These are phyloP conservation scores for Myochromella boudieri DNA, from an alignment of 768 basidiomycete genomes.

Conservation along the genomic window DNA sequence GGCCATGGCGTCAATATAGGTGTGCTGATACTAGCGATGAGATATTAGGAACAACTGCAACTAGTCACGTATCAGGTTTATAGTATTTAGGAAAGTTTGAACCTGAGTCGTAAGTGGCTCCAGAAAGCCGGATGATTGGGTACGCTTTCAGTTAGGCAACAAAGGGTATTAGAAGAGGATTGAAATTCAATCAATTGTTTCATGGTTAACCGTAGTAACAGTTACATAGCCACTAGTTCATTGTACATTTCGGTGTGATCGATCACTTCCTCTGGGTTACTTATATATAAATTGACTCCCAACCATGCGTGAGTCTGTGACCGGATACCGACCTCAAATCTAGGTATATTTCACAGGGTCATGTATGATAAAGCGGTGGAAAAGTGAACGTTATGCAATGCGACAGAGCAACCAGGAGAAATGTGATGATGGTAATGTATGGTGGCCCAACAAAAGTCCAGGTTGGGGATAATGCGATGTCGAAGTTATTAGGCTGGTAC, in stretches of 20 bases:
- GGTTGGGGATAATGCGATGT: conserved; percentile 8
- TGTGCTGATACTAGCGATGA: no score
- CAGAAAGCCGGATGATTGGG: no score
- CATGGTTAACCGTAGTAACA: no score
- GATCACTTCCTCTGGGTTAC: neutral
- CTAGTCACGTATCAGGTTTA: no score
- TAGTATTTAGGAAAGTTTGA: no score
- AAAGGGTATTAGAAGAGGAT: no score
- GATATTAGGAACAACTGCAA: no score
- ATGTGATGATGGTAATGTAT: conserved; percentile 15
- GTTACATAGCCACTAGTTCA: neutral
- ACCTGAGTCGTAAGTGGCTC: no score
- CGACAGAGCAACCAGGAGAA: conserved; percentile 13
- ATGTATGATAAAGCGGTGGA: conserved; percentile 11
- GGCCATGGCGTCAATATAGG: conserved; percentile 14
- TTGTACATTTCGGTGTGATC: neutral
- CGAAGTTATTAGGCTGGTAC: conserved; percentile 34
- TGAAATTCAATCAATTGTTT: no score
- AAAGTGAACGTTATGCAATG: conserved; percentile 18
- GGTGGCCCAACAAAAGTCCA: conserved; percentile 14
- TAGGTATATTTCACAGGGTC: conserved; percentile 17
- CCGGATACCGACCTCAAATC: conserved; percentile 7
- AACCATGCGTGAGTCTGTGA: no score
- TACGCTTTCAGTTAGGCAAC: no score
- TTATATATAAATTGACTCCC: neutral